Percentiles rank a stretch among this genome's conserved stretches.
Conservation (phyloP, 2,329 filamentous ascomycete genomes). For the Arthrobotrys megalospora region DNA sequence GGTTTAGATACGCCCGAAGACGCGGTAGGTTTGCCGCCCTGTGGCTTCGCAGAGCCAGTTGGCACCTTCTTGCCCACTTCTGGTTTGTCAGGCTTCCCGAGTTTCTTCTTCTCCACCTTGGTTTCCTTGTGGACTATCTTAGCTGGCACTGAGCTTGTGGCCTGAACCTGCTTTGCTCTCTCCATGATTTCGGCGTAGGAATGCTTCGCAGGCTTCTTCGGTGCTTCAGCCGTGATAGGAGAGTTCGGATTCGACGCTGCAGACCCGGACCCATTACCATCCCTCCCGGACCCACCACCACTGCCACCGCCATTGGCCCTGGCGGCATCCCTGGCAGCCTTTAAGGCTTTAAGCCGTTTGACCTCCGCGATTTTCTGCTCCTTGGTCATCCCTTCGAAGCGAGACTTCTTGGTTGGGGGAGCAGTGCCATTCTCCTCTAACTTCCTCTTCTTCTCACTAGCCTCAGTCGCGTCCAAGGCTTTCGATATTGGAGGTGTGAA, state of each 20-base stretch:
- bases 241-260: constrained; percentile 58
- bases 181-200: constrained; percentile 59
- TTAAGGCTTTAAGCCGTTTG: constrained; percentile 57
- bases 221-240: constrained; percentile 50
- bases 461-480: constrained; percentile 53
- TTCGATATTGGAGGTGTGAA: constrained; percentile 59
- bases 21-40: constrained; percentile 9
- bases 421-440: constrained; percentile 48
- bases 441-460: constrained; percentile 51
- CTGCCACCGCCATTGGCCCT: constrained; percentile 24
- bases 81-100: constrained; percentile 48
- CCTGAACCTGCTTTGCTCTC: constrained; percentile 55
- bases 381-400: constrained; percentile 62
- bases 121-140: constrained; percentile 59
- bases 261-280: constrained; percentile 58
- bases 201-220: constrained; percentile 49
- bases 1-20: constrained; percentile 31
- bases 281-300: constrained; percentile 32
- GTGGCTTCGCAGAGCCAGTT: constrained; percentile 1
- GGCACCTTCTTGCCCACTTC: constrained; percentile 41
- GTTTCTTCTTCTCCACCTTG: constrained; percentile 56
- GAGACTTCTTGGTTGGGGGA: constrained; percentile 60
- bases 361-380: constrained; percentile 60
- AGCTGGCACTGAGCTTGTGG: constrained; percentile 34
- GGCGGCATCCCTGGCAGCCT: constrained; percentile 52